Evolutionary conservation across 2,329 filamentous ascomycete species (phyloP).

Genomic region (Colletotrichum sp.): DNA sequence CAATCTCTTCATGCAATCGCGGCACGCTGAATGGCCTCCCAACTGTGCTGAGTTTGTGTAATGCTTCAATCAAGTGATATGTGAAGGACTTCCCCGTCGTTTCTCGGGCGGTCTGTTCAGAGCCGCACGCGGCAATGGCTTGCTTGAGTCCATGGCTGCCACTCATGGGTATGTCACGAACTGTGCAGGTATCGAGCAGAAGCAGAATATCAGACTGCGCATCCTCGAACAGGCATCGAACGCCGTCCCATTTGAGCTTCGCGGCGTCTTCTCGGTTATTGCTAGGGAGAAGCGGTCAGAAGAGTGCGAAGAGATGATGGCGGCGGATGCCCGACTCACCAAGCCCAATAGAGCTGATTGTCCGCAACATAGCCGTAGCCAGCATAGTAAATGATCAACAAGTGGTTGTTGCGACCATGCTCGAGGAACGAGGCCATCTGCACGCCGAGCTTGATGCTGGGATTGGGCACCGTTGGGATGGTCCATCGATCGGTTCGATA

Average conservation of each 20-base stretch:
- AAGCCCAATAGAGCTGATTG: slow-evolving; percentile 70
- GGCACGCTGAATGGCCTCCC: slow-evolving; percentile 63
- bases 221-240: slow-evolving; percentile 67
- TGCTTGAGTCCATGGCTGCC: slow-evolving; percentile 65
- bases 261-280: slow-evolving; percentile 62
- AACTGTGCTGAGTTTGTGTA: slow-evolving; percentile 53
- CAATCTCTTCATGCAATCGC: slow-evolving; percentile 61
- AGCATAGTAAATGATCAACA: slow-evolving; percentile 70
- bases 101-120: slow-evolving; percentile 54
- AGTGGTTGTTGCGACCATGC: slow-evolving; percentile 60
- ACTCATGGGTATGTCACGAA: slow-evolving; percentile 54
- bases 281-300: slow-evolving; percentile 50
- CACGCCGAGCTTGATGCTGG: slow-evolving; percentile 65
- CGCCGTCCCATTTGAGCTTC: slow-evolving; percentile 67
- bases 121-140: slow-evolving; percentile 63
- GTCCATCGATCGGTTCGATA: slow-evolving; percentile 65
- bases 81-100: slow-evolving; percentile 62
- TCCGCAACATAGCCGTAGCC: slow-evolving; percentile 64
- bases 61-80: slow-evolving; percentile 58
- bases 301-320: not conserved
- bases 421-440: slow-evolving; percentile 66
- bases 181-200: slow-evolving; percentile 65
- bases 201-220: slow-evolving; percentile 67
- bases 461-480: slow-evolving; percentile 64
- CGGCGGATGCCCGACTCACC: slow-evolving; percentile 50